Evolutionary conservation across 331 rosid genomes (phyloP).

Genomic region (Dryas integrifolia): DNA sequence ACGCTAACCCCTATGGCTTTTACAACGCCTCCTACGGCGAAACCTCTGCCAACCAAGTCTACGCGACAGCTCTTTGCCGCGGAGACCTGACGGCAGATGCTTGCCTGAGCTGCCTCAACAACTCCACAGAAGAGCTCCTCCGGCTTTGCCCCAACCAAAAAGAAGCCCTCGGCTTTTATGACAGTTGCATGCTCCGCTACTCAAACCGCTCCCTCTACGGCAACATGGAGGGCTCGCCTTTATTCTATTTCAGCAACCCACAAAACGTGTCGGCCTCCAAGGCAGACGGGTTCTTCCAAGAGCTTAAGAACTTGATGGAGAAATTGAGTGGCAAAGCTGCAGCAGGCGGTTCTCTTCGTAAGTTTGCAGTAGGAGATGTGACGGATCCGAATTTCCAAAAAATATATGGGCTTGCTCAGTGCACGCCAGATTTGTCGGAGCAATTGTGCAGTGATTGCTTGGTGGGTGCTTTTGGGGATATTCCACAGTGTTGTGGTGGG

Average conservation of each 20-base stretch:
- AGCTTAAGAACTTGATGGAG: neutral
- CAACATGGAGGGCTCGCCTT: neutral
- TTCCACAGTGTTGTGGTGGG: neutral
- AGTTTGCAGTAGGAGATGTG: neutral
- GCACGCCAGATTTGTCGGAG: constrained; percentile 1
- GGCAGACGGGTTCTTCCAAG: neutral
- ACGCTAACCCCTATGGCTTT: constrained; percentile 1
- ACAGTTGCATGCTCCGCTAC: neutral
- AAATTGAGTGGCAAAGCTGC: neutral
- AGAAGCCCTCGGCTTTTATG: neutral
- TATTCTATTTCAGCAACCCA: neutral
- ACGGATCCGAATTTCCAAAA: neutral
- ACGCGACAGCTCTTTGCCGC: neutral
- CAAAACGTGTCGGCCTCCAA: neutral
- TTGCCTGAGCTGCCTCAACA: neutral
- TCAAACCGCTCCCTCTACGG: neutral
- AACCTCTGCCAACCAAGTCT: neutral
- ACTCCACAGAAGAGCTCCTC: neutral
- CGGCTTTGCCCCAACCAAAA: neutral
- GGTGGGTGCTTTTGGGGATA: neutral
- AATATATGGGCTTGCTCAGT: constrained; percentile 12
- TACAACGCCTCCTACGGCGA: neutral
- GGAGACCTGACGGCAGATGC: neutral
- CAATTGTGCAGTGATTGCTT: neutral
- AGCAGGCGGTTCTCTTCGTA: neutral